Conservation (phyloP, 768 basidiomycete species). For the Mycena vulgaris region DNA sequence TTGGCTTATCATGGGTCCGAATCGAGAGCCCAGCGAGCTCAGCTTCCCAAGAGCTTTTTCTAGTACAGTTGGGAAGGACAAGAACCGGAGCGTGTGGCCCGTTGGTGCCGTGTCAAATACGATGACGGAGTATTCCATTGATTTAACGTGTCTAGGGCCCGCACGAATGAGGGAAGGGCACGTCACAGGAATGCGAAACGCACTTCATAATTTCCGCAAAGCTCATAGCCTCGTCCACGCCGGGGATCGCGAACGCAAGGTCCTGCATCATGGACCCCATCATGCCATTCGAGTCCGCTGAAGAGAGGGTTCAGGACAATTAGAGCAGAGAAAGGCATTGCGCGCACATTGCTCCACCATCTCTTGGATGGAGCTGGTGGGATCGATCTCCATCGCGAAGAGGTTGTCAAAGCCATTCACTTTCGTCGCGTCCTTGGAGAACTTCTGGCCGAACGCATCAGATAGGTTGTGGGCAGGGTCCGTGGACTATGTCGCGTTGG, state of each 20-base stretch:
- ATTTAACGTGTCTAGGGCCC: constrained; percentile 91
- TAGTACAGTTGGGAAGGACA: constrained; percentile 98
- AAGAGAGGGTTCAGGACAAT: constrained; percentile 8
- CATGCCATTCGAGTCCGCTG: constrained; percentile 92
- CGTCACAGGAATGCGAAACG: constrained; percentile 42
- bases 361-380: constrained; percentile 97
- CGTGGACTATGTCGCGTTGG: constrained; percentile 77
- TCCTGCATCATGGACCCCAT: constrained; percentile 99
- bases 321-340: constrained; percentile 10
- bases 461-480: constrained; percentile 99
- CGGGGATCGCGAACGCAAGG: constrained; percentile 98
- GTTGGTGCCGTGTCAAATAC: constrained; percentile 99
- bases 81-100: constrained; percentile 97
- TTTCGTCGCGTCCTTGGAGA: constrained; percentile 98
- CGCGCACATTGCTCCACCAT: constrained; percentile 96
- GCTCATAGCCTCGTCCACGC: constrained; percentile 99
- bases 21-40: constrained; percentile 92
- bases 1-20: constrained; percentile 97
- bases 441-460: constrained; percentile 99
- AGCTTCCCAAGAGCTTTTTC: constrained; percentile 98
- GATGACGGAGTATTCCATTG: constrained; percentile 99
- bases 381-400: constrained; percentile 99
- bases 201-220: constrained; percentile 99
- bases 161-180: constrained; percentile 3
- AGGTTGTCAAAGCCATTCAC: constrained; percentile 98